Evolutionary conservation across 805 yeast species (phyloP), one percentile per base, ranked within the genome.

Genomic region (Clavispora vitiphila): DNA sequence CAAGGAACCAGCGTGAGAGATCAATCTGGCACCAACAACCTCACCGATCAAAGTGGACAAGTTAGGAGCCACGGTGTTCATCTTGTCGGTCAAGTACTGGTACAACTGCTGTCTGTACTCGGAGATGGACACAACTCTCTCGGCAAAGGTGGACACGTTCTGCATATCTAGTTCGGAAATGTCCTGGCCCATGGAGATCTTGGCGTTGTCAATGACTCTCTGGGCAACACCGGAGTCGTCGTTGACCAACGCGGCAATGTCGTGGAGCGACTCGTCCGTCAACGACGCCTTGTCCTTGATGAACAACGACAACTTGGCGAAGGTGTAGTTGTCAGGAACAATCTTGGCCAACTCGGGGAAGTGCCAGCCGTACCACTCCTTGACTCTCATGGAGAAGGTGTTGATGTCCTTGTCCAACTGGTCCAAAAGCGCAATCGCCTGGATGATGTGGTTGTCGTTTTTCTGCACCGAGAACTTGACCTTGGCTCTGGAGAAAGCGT

Each of bases 291-390:
- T 93, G 73, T 93, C 96, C 69, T 80, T 79, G 64, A 93, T 87
- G 69, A 77, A 76, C 49, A 88, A 70, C 47, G 88, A 86, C 49
- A 91, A 77, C 64, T 77, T 80, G 54, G 97, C 96, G 67, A 77
- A 90, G 49, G 76, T 71, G 73, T 85, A 86, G 76, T 88, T 89
- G 69, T 90, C 96, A 54, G 87, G 80, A 40, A 86, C 95, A 58
- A 90, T 78, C 71, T 85, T 86, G 57, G 95, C 93, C 71, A 89
- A 79, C 73, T 89, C 97, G 45, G 97, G 97, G 82, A 93, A 89
- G 66, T 89, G 97, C 97, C 97, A 89, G 58, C 96, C 95, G 72
- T 89, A 89, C 97, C 97, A 89, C 72, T 89, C 97, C 74, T 89
- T 87, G 53, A 86, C 93, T 71, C 97, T 82, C 97, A 89, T 89